Evolutionary conservation across 331 rosid genomes (phyloP).

Genomic region (Erythrophleum ivorense): DNA sequence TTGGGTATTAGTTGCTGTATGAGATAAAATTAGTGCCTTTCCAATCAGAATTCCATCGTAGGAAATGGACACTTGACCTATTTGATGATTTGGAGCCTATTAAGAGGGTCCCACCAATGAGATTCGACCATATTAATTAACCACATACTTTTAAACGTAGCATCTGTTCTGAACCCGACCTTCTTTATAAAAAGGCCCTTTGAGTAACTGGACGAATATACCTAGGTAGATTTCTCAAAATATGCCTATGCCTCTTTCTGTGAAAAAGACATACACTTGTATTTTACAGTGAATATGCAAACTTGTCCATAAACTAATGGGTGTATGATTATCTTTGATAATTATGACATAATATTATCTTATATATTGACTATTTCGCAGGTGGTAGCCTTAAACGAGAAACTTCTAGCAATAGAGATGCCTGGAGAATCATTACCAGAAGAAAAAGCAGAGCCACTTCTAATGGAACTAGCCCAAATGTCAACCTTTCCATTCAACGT

Average conservation of each 20-base stretch:
- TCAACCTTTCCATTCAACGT: conserved; percentile 34
- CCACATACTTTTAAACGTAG: conserved; percentile 50
- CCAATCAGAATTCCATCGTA: conserved; percentile 55
- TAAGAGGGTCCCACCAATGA: conserved; percentile 52
- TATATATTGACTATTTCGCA: conserved; percentile 49
- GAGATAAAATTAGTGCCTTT: conserved; percentile 51
- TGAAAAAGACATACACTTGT: conserved; percentile 41
- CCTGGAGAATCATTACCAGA: conserved; percentile 48
- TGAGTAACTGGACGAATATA: conserved; percentile 55
- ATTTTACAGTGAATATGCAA: conserved; percentile 29
- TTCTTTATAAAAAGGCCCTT: conserved; percentile 35
- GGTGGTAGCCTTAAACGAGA: conserved; percentile 78
- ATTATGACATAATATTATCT: background rate
- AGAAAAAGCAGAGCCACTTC: conserved; percentile 51
- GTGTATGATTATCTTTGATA: background rate
- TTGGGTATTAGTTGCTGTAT: conserved; percentile 37
- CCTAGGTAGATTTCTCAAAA: conserved; percentile 45
- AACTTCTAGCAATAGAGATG: conserved; percentile 69
- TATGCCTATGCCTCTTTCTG: conserved; percentile 45
- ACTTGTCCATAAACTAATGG: conserved; percentile 38
- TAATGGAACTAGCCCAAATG: conserved; percentile 39
- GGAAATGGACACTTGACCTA: conserved; percentile 13
- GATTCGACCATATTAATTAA: conserved; percentile 48
- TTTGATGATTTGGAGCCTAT: conserved; percentile 48
- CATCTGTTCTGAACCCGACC: conserved; percentile 64